Percentiles rank a stretch among this genome's conserved stretches.
phyloP scores from a whole-genome alignment of 352 stramenopile genomes.

The Phytophthora syringae region DNA sequence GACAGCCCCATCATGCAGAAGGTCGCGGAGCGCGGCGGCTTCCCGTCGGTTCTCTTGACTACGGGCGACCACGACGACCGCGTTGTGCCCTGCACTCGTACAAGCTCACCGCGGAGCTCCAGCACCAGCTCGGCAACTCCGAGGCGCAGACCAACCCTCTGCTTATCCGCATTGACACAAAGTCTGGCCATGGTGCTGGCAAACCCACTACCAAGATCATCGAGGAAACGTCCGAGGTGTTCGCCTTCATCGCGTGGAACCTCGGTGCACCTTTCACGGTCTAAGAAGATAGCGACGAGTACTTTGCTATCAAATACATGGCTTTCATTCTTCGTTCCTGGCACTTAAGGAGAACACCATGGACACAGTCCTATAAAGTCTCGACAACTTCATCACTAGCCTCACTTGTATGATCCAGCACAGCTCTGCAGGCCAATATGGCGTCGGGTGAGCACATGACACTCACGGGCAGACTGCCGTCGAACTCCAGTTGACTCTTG shows the following conservation, averaged over 20 bases:
- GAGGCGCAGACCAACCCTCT: conserved; percentile 81
- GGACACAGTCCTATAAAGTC: no score
- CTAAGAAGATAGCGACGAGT: no score
- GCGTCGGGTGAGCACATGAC: conserved; percentile 43
- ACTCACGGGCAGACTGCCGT: conserved; percentile 49
- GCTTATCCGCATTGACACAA: conserved; percentile 90
- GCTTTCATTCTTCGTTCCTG: no score
- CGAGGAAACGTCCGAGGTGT: conserved; percentile 85
- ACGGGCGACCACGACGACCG: conserved; percentile 93
- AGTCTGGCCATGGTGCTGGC: conserved; percentile 88
- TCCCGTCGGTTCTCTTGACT: conserved; percentile 84
- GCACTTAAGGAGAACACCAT: no score
- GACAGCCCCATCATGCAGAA: conserved; percentile 60
- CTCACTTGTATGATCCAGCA: conserved; percentile 23
- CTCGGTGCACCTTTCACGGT: conserved; percentile 52
- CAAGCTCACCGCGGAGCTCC: conserved; percentile 90
- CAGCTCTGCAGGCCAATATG: conserved; percentile 35
- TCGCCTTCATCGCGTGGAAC: conserved; percentile 87
- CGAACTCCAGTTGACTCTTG: conserved; percentile 39
- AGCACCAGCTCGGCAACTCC: conserved; percentile 72
- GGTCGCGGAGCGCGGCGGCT: conserved; percentile 57
- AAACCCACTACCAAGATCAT: conserved; percentile 92
- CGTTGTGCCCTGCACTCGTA: conserved; percentile 91
- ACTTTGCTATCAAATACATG: no score
- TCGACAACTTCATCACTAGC: conserved; percentile 26